phyloP scores from a whole-genome alignment of 768 basidiomycete genomes.

The Suillus ampliporus region DNA sequence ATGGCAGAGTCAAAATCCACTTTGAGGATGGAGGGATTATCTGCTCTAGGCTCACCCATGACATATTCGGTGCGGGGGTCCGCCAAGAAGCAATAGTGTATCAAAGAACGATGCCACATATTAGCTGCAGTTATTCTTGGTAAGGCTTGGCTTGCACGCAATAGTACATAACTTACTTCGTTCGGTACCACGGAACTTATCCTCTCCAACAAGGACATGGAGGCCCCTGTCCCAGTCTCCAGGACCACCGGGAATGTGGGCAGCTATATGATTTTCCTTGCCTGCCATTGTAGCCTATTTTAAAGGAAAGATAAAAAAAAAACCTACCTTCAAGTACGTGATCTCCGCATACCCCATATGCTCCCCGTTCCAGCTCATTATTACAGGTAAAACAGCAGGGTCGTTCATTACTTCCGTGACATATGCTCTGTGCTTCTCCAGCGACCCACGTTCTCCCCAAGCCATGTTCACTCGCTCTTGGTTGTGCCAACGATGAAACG shows the following conservation, averaged over 20 bases:
- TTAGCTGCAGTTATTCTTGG: slow-evolving; percentile 14
- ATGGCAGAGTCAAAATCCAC: slow-evolving; percentile 20
- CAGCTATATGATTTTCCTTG: slow-evolving; percentile 27
- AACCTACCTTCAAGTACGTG: slow-evolving; percentile 52
- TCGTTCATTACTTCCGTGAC: slow-evolving; percentile 41
- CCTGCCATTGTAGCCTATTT: neutral
- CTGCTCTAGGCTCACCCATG: slow-evolving; percentile 47
- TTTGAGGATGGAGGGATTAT: slow-evolving; percentile 39
- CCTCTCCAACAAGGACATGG: slow-evolving; percentile 54
- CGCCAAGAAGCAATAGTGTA: slow-evolving; percentile 49
- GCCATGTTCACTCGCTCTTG: slow-evolving; percentile 49
- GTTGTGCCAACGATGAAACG: slow-evolving; percentile 58
- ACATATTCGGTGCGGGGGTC: slow-evolving; percentile 49
- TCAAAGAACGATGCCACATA: slow-evolving; percentile 33
- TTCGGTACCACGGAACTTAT: slow-evolving; percentile 48
- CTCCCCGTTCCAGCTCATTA: slow-evolving; percentile 54
- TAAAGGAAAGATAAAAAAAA: neutral
- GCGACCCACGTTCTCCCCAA: slow-evolving; percentile 52
- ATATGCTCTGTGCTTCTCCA: slow-evolving; percentile 51
- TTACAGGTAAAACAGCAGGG: slow-evolving; percentile 44
- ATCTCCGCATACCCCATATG: slow-evolving; percentile 51
- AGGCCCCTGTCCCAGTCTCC: slow-evolving; percentile 43
- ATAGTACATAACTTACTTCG: slow-evolving; percentile 40
- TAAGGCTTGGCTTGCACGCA: slow-evolving; percentile 1
- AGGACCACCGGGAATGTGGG: slow-evolving; percentile 33